Base-by-base conservation (phyloP, 495 filamentous ascomycete species). In the Sabuloglossum arenarium region DNA sequence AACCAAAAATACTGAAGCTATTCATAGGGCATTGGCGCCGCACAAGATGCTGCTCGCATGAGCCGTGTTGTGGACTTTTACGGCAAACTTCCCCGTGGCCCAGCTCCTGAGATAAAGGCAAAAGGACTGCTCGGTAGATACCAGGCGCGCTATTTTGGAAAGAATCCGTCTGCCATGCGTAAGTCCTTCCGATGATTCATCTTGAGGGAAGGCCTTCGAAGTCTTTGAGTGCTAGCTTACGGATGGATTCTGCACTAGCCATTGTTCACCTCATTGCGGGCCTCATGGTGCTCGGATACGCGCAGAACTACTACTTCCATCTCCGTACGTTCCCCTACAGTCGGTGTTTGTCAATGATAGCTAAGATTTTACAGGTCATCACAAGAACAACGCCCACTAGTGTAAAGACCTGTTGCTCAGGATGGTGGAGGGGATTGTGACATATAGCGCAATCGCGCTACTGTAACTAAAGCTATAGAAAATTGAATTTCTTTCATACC, bases 291-390 rank as follows among this genome's bases (percentile, higher is more conserved):
- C 62, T 96, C 59, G 88, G 88, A 61, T 99, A 99, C 73, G 83
- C 84, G 60, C 84, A 95, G 73, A 84, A 91, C 71, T 98, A 98
- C 81, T 97, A 98, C 78, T 97, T 93, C 85, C 93, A 99, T 72
- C 79, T 97, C 61, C 88, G 91, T 98, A 81, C 68, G 87, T 77
- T 56, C 61, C 56, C 45, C 6, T 43, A 16, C 37, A 6, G 3
- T 2, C 56, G 16, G 29, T n/a, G 19, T 24, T 30, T 56, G 25
- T 46, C 21, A 23, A 53, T 19, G 14, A 16, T 31, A 32, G 14
- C 32, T 27, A 39, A 53, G 29, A 21, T 23, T 16, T 25, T 47
- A 12, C 16, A 54, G 29, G 49, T 25, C 50, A 61, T 46, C 57
- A 60, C 23, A 58, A 58, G 37, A 59, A 59, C 32, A 59, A 59